These are phyloP conservation scores for Zygosaccharomyces sapae DNA, from an alignment of 1,139 yeast species.

Conservation along the genomic window DNA sequence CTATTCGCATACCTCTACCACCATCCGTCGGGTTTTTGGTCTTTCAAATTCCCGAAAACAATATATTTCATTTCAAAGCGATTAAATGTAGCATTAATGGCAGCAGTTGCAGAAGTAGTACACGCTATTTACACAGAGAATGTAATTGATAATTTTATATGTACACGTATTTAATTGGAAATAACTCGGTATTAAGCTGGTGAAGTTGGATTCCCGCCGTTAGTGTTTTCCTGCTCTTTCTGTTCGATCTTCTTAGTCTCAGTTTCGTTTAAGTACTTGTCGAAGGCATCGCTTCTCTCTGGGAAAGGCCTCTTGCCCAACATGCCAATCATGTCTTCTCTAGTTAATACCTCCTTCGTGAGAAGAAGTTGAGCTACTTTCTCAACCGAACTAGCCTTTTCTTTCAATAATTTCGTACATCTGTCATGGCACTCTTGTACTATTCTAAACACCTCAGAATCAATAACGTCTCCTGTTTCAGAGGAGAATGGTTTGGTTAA, in stretches of 20 bases:
- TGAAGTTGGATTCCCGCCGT: conserved; percentile 3
- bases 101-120: too few relatives aligned
- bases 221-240: conserved; percentile 15
- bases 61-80: too few relatives aligned
- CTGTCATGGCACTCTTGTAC: conserved; percentile 51
- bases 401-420: conserved; percentile 53
- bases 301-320: conserved; percentile 75
- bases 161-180: conserved; percentile 6
- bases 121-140: conserved; percentile 10
- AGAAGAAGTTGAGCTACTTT: conserved; percentile 65
- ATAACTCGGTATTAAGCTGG: background rate
- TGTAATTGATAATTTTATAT: conserved; percentile 7
- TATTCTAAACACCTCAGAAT: conserved; percentile 59
- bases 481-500: conserved; percentile 70
- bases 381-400: conserved; percentile 59
- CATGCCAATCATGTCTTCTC: conserved; percentile 74
- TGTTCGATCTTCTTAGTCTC: conserved; percentile 28
- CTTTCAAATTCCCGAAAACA: too few relatives aligned
- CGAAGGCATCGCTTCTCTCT: conserved; percentile 76
- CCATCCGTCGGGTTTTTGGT: too few relatives aligned
- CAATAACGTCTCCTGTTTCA: conserved; percentile 61
- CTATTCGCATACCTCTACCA: too few relatives aligned
- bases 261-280: conserved; percentile 56
- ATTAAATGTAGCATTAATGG: too few relatives aligned
- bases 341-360: conserved; percentile 66